Evolutionary conservation across 768 basidiomycete species (phyloP).

Genomic region (Kwoniella dendrophila): DNA sequence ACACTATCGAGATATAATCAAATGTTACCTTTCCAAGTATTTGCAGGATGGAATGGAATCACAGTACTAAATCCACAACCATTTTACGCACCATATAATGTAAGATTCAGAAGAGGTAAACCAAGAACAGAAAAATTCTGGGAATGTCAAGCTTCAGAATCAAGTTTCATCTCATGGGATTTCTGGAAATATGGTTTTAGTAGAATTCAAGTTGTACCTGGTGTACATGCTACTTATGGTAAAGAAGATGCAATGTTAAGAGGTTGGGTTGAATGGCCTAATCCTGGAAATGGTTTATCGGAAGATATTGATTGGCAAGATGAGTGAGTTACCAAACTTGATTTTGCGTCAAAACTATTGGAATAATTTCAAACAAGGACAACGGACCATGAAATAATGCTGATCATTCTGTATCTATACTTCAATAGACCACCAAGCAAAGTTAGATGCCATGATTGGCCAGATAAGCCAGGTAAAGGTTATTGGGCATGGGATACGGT

Average conservation of each 20-base stretch:
- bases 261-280: constrained; percentile 48
- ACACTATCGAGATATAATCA: constrained; percentile 42
- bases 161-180: constrained; percentile 47
- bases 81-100: constrained; percentile 52
- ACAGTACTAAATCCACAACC: constrained; percentile 49
- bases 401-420: neutral
- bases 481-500: constrained; percentile 40
- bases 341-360: neutral
- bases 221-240: constrained; percentile 49
- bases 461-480: constrained; percentile 50
- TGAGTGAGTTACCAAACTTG: constrained; percentile 34
- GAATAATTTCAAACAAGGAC: too few relatives aligned
- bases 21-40: constrained; percentile 52
- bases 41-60: constrained; percentile 56
- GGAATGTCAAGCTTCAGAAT: constrained; percentile 50
- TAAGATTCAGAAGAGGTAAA: constrained; percentile 52
- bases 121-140: constrained; percentile 26
- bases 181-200: constrained; percentile 52
- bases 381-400: too few relatives aligned
- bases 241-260: constrained; percentile 47
- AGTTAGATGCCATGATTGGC: constrained; percentile 52
- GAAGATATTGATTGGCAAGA: constrained; percentile 44
- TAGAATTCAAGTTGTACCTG: constrained; percentile 40
- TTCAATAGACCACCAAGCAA: constrained; percentile 38
- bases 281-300: neutral